phyloP scores from a whole-genome alignment of 345 rosid genomes.

The Gynandropsis gynandra region DNA sequence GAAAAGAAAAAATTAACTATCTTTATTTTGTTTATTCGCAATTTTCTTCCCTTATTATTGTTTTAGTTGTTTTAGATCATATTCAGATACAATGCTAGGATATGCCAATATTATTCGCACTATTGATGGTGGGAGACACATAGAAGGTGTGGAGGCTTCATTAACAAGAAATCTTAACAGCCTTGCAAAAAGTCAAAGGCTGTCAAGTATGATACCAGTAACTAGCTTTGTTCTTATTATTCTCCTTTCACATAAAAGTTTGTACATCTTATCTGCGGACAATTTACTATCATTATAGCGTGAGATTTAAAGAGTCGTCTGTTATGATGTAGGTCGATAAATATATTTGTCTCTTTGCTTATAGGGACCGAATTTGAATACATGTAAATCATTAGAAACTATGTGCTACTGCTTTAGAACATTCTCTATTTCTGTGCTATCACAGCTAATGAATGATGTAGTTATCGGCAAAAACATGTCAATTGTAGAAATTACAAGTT shows the following conservation, averaged over 20 bases:
- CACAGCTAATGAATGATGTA: neutral
- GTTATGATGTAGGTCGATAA: slow-evolving; percentile 9
- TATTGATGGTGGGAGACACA: slow-evolving; percentile 95
- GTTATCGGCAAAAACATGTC: neutral
- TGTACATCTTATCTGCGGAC: too few relatives aligned
- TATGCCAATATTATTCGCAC: slow-evolving; percentile 96
- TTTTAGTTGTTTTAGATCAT: slow-evolving; percentile 88
- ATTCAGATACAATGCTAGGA: slow-evolving; percentile 91
- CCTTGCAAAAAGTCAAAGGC: slow-evolving; percentile 81
- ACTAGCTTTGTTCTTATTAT: slow-evolving; percentile 10
- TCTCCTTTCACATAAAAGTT: too few relatives aligned
- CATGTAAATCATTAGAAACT: slow-evolving; percentile 3
- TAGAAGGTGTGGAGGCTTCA: slow-evolving; percentile 86
- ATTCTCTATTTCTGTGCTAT: slow-evolving; percentile 4
- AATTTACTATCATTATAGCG: neutral
- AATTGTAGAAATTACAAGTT: slow-evolving; percentile 1
- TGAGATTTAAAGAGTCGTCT: slow-evolving; percentile 7
- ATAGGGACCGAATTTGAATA: neutral
- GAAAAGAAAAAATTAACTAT: slow-evolving; percentile 2
- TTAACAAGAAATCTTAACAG: slow-evolving; percentile 81
- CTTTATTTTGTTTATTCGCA: slow-evolving; percentile 1
- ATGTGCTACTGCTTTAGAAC: neutral
- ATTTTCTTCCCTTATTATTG: slow-evolving; percentile 17
- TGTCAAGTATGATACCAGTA: slow-evolving; percentile 46
- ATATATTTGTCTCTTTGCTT: neutral